Percentiles rank a stretch among this genome's conserved stretches.
Conservation (phyloP, 768 basidiomycete genomes). For the Sarcodon sp. region DNA sequence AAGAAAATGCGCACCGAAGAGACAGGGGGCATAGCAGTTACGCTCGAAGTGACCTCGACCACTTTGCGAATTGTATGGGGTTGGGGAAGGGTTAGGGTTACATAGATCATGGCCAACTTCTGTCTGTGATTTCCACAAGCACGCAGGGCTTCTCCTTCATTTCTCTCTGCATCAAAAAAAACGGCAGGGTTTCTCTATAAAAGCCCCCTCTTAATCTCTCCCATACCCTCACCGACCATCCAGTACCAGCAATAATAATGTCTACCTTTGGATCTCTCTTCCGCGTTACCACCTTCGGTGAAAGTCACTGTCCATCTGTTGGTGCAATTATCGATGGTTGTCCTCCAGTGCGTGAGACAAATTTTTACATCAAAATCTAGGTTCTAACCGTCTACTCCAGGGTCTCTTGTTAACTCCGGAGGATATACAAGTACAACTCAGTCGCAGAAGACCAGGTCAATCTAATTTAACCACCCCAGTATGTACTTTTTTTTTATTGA, state of each 20-base stretch:
- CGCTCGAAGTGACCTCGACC: too few species aligned
- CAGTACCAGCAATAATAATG: constrained; percentile 33
- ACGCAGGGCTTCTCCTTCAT: background rate
- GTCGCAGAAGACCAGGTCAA: constrained; percentile 87
- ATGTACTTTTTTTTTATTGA: constrained; percentile 15
- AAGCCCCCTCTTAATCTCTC: background rate
- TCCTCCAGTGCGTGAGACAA: constrained; percentile 58
- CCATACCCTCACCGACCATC: background rate
- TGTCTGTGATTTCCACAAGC: background rate
- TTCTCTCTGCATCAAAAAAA: background rate
- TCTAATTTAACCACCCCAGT: constrained; percentile 94
- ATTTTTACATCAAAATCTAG: background rate
- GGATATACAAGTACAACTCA: constrained; percentile 88
- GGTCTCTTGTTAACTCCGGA: constrained; percentile 67
- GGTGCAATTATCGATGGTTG: constrained; percentile 97
- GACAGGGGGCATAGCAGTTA: too few species aligned
- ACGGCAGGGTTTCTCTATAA: background rate
- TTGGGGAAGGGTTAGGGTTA: too few species aligned
- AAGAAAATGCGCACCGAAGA: too few species aligned
- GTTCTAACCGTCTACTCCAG: constrained; percentile 23
- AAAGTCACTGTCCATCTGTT: constrained; percentile 94
- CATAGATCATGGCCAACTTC: too few species aligned
- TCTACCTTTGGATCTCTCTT: constrained; percentile 88
- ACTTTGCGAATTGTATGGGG: too few species aligned
- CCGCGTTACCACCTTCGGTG: constrained; percentile 95